Conservation (phyloP, 164 flowering plant genomes). For the Magnolia officinalis region DNA sequence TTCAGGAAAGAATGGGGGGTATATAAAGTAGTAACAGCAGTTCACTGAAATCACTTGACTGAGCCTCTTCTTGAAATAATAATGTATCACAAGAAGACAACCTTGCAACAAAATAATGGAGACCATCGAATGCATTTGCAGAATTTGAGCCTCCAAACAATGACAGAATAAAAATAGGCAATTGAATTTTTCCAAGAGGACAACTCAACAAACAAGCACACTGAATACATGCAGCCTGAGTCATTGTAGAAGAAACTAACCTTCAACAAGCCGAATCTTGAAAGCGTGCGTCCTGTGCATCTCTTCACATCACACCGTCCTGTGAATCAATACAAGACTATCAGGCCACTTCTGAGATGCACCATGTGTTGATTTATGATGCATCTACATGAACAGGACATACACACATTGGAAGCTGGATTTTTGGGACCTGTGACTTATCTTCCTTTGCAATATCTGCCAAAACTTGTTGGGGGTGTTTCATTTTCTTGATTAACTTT, state of each 20-base stretch:
- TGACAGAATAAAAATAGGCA: too few relatives aligned
- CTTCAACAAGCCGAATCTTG: slow-evolving; percentile 83
- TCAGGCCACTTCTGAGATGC: neutral
- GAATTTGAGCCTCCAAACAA: neutral
- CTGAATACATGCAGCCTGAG: neutral
- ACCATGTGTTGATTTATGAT: neutral
- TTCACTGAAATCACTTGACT: too few relatives aligned
- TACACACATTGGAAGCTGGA: slow-evolving; percentile 99
- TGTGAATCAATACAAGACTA: slow-evolving; percentile 34
- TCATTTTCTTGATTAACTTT: neutral
- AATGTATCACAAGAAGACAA: too few relatives aligned
- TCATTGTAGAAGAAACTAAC: slow-evolving; percentile 37
- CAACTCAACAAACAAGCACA: neutral
- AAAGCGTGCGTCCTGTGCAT: slow-evolving; percentile 96
- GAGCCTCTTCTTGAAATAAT: too few relatives aligned
- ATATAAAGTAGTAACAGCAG: too few relatives aligned
- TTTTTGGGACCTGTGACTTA: slow-evolving; percentile 36
- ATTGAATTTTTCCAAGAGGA: neutral
- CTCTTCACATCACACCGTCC: slow-evolving; percentile 99
- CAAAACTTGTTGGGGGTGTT: slow-evolving; percentile 7
- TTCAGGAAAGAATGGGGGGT: too few relatives aligned
- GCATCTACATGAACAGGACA: slow-evolving; percentile 11
- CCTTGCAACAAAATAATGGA: neutral
- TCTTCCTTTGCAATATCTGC: slow-evolving; percentile 38
- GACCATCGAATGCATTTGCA: neutral